Percentiles rank a stretch among this genome's conserved stretches.
Conservation (phyloP, 1,139 yeast species). For the Blastobotrys raffinosifermentans region DNA sequence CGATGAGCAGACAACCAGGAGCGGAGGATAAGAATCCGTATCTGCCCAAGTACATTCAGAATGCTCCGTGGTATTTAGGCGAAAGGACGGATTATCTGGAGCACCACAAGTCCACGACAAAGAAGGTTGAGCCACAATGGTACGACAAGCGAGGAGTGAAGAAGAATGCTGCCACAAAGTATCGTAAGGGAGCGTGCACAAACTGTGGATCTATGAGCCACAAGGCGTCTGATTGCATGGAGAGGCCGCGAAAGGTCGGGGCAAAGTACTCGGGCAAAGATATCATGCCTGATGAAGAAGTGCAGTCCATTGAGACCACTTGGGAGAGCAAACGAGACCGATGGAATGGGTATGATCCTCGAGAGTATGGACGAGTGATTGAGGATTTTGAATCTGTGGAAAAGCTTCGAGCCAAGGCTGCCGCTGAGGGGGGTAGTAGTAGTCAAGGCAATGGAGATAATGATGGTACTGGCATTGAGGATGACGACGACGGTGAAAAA, state of each 20-base stretch:
- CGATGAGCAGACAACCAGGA: no score
- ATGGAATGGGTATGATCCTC: slow-evolving; percentile 68
- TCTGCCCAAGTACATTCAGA: slow-evolving; percentile 43
- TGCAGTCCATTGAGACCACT: slow-evolving; percentile 33
- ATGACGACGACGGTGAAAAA: slow-evolving; percentile 11
- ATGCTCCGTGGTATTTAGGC: slow-evolving; percentile 48
- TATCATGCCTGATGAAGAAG: slow-evolving; percentile 27
- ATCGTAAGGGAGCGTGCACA: slow-evolving; percentile 41
- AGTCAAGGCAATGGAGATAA: slow-evolving; percentile 8
- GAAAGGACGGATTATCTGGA: slow-evolving; percentile 38
- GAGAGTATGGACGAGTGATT: slow-evolving; percentile 51
- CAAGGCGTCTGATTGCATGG: slow-evolving; percentile 44
- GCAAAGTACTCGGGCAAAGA: slow-evolving; percentile 33
- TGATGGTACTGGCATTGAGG: slow-evolving; percentile 10
- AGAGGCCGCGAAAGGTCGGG: slow-evolving; percentile 42
- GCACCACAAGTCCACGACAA: slow-evolving; percentile 43
- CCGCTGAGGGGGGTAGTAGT: background rate
- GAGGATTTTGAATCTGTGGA: slow-evolving; percentile 39
- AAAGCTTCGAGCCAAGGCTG: background rate
- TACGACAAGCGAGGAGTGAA: slow-evolving; percentile 19
- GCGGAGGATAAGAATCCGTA: slow-evolving; percentile 33
- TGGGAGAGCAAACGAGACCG: slow-evolving; percentile 68
- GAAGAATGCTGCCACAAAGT: slow-evolving; percentile 30
- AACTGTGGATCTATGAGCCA: slow-evolving; percentile 51
- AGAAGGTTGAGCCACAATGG: slow-evolving; percentile 27